phyloP scores from a whole-genome alignment of 2,329 filamentous ascomycete genomes.

The Arthroderma sp. region DNA sequence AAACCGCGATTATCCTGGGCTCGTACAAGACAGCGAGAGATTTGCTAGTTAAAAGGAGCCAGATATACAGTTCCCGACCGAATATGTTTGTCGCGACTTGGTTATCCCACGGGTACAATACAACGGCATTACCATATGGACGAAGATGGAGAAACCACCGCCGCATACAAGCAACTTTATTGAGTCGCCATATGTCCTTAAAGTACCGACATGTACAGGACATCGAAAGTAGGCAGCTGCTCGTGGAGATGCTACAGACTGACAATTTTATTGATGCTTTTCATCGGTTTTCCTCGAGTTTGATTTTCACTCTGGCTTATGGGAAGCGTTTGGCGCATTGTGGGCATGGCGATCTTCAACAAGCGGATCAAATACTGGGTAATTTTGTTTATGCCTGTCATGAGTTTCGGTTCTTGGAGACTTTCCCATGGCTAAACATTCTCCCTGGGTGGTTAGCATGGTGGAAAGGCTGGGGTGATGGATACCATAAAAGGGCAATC shows the following conservation, averaged over 20 bases:
- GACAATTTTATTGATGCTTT: slow-evolving; percentile 8
- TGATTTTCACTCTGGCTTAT: slow-evolving; percentile 10
- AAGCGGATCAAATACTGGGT: slow-evolving; percentile 12
- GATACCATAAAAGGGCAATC: background rate
- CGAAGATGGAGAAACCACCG: slow-evolving; percentile 7
- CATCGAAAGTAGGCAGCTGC: slow-evolving; percentile 8
- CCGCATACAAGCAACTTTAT: slow-evolving; percentile 6
- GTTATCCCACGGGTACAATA: background rate
- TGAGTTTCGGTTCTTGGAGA: slow-evolving; percentile 5
- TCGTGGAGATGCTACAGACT: slow-evolving; percentile 8
- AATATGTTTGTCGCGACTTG: background rate
- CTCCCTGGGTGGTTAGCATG: background rate
- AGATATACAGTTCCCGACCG: slow-evolving; percentile 26
- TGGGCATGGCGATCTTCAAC: slow-evolving; percentile 3
- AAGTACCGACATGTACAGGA: slow-evolving; percentile 10
- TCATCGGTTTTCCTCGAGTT: slow-evolving; percentile 8
- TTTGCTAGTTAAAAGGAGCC: slow-evolving; percentile 26
- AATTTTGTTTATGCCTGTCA: background rate
- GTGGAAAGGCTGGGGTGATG: background rate
- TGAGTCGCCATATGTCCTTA: slow-evolving; percentile 1
- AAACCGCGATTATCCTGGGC: slow-evolving; percentile 24
- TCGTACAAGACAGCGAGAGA: slow-evolving; percentile 22
- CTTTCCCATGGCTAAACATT: background rate
- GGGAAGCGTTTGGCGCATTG: slow-evolving; percentile 6
- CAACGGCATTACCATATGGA: slow-evolving; percentile 7